Conservation (phyloP, 371 early-diverging fungal species). For the Apophysomyces sp. region DNA sequence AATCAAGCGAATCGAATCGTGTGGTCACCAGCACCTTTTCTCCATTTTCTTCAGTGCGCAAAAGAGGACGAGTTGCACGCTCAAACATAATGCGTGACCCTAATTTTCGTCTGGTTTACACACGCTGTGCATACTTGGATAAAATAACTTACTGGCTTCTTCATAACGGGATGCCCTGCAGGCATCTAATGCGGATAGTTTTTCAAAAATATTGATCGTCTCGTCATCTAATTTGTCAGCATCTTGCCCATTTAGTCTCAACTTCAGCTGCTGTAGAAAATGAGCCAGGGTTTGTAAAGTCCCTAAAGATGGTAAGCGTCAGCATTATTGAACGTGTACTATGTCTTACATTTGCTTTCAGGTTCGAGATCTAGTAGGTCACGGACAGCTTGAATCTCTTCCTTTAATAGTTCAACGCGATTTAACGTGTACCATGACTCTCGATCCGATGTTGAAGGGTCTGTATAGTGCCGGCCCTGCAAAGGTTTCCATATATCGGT, state of each 20-base stretch:
- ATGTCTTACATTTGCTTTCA: constrained; percentile 78
- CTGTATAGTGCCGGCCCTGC: not conserved
- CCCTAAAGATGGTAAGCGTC: constrained; percentile 32
- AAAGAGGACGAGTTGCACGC: not conserved
- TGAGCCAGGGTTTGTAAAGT: constrained; percentile 51
- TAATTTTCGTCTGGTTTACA: no score
- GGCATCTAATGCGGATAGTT: constrained; percentile 55
- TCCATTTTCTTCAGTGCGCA: not conserved
- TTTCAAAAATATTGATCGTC: constrained; percentile 50
- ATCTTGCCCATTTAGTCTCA: constrained; percentile 9
- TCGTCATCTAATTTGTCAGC: constrained; percentile 41
- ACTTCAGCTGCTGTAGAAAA: constrained; percentile 39
- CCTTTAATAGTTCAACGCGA: constrained; percentile 40
- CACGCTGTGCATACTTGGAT: not conserved
- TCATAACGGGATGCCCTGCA: constrained; percentile 62
- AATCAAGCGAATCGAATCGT: constrained; percentile 1
- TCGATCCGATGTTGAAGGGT: constrained; percentile 13
- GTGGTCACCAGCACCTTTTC: not conserved
- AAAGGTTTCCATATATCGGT: not conserved
- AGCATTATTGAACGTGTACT: not conserved
- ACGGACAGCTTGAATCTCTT: constrained; percentile 66
- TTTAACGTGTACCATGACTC: constrained; percentile 42
- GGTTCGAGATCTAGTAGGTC: constrained; percentile 89
- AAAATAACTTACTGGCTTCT: constrained; percentile 53
- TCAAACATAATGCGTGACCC: no score